Conservation (phyloP, 1,284 basidiomycete species). For the Boletus sp. region DNA sequence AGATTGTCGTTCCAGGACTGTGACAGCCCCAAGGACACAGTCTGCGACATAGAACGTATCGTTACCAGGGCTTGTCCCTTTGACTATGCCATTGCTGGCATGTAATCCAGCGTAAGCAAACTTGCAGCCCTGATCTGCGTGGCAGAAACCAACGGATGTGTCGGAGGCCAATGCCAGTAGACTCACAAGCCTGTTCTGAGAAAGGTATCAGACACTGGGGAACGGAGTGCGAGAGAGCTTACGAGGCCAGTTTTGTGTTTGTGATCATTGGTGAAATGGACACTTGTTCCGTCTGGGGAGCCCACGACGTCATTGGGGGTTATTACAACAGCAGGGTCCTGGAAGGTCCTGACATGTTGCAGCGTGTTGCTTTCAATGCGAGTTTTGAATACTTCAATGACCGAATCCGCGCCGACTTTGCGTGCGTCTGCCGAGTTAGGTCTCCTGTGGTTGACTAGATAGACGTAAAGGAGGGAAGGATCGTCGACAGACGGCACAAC, state of each 20-base stretch:
- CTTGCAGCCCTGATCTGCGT: slow-evolving; percentile 55
- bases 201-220: slow-evolving; percentile 8
- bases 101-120: slow-evolving; percentile 43
- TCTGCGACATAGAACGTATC: slow-evolving; percentile 58
- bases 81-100: slow-evolving; percentile 55
- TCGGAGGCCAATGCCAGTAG: slow-evolving; percentile 33
- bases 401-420: slow-evolving; percentile 65
- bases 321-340: slow-evolving; percentile 48
- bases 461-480: slow-evolving; percentile 55
- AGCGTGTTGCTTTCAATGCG: slow-evolving; percentile 41
- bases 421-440: slow-evolving; percentile 37
- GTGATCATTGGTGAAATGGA: slow-evolving; percentile 69
- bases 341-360: slow-evolving; percentile 55
- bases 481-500: slow-evolving; percentile 53
- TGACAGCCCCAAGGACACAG: slow-evolving; percentile 39
- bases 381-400: slow-evolving; percentile 68
- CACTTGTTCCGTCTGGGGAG: slow-evolving; percentile 52
- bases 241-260: slow-evolving; percentile 53
- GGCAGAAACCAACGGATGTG: slow-evolving; percentile 57
- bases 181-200: slow-evolving; percentile 33
- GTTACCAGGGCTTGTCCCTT: slow-evolving; percentile 37
- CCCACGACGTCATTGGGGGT: slow-evolving; percentile 73
- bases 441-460: slow-evolving; percentile 65
- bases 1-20: slow-evolving; percentile 49
- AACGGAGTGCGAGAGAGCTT: slow-evolving; percentile 1